Base-by-base conservation (phyloP, 2,329 filamentous ascomycete species). In the Plenodomus biglobosus region DNA sequence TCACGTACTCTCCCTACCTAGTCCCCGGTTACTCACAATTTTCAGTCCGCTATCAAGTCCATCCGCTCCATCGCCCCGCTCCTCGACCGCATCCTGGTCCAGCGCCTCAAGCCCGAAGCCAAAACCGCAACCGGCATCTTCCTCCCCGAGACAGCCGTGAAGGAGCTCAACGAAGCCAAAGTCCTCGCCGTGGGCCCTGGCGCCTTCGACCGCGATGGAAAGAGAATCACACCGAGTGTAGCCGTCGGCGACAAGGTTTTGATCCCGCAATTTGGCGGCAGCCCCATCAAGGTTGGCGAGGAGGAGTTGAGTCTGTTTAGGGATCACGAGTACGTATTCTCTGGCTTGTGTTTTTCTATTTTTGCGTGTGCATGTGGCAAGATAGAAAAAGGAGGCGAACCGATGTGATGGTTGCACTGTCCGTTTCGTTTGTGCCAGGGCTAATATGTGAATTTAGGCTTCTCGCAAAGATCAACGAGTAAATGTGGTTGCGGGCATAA, bases 381-480 rank as follows among this genome's bases (percentile, higher is more conserved):
- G 11, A 21, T 38, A 18, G n/a, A 21, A n/a, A n/a, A n/a, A n/a
- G n/a, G n/a, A n/a, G n/a, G n/a, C n/a, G n/a, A n/a, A n/a, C n/a
- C n/a, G n/a, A n/a, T n/a, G n/a, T n/a, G n/a, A n/a, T n/a, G n/a
- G n/a, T n/a, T n/a, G n/a, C n/a, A n/a, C n/a, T n/a, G n/a, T n/a
- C n/a, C n/a, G n/a, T n/a, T n/a, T n/a, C n/a, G n/a, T n/a, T n/a
- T n/a, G n/a, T n/a, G n/a, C n/a, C n/a, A n/a, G n/a, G n/a, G 19
- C 52, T 55, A 37, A 55, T 15, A n/a, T 36, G 17, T 16, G 1
- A 66, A 24, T 37, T 8, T 18, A 96, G 92, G 75, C 90, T 99
- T 64, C 85, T 99, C 53, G 94, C 94, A 75, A 99, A 97, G 87
- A 96, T 99, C 84, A 96, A 90, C 78, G 92, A 97, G 83, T 96